phyloP scores from a whole-genome alignment of 768 basidiomycete species.

The Amanita jacksonii region DNA sequence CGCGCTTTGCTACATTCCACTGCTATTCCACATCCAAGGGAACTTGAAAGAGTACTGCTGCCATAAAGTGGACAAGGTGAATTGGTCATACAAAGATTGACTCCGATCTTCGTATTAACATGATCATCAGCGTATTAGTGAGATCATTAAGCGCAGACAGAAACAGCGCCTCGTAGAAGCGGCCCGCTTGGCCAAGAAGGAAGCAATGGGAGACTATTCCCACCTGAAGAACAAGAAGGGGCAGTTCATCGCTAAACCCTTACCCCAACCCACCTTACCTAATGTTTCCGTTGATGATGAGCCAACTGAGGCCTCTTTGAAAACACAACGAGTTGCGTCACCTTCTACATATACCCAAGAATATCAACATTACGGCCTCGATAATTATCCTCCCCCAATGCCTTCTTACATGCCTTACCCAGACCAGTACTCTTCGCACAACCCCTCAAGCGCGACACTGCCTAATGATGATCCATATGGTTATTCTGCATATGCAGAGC shows the following conservation, averaged over 20 bases:
- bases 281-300: constrained; percentile 84
- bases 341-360: constrained; percentile 46
- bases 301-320: constrained; percentile 42
- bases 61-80: constrained; percentile 96
- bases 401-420: constrained; percentile 68
- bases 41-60: constrained; percentile 99
- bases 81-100: constrained; percentile 1
- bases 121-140: constrained; percentile 70
- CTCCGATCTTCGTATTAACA: not conserved
- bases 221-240: constrained; percentile 93
- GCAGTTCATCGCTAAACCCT: constrained; percentile 64
- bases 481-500: constrained; percentile 49
- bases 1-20: constrained; percentile 84
- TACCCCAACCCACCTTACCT: constrained; percentile 93
- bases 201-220: constrained; percentile 84
- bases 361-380: constrained; percentile 45
- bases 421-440: constrained; percentile 47
- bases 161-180: constrained; percentile 79
- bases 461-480: constrained; percentile 39
- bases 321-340: constrained; percentile 45
- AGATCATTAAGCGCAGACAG: constrained; percentile 86
- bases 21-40: constrained; percentile 91
- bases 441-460: constrained; percentile 48
- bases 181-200: constrained; percentile 76
- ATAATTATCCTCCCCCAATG: constrained; percentile 65